phyloP scores from a whole-genome alignment of 2,329 filamentous ascomycete species.

The Delphinella strobiligena region DNA sequence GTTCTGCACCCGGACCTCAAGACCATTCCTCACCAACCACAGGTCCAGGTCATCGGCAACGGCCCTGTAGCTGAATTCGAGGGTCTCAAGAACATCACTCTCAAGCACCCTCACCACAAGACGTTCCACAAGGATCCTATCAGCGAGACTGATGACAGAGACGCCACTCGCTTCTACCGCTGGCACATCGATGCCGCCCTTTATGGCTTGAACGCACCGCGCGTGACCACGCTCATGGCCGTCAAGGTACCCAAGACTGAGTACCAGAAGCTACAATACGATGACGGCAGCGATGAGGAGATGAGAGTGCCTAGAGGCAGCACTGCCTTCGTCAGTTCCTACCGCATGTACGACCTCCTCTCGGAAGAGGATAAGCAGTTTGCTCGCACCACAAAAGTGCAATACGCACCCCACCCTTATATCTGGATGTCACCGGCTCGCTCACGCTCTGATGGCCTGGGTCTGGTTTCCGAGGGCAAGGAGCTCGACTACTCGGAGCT shows the following conservation, averaged over 20 bases:
- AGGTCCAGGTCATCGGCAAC: slow-evolving; percentile 72
- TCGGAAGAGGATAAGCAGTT: slow-evolving; percentile 56
- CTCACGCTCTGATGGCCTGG: slow-evolving; percentile 56
- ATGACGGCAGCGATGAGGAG: slow-evolving; percentile 56
- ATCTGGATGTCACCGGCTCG: slow-evolving; percentile 66
- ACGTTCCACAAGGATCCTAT: slow-evolving; percentile 61
- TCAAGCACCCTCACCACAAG: slow-evolving; percentile 65
- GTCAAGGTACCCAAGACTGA: slow-evolving; percentile 59
- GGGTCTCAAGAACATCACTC: slow-evolving; percentile 53
- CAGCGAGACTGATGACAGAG: slow-evolving; percentile 46
- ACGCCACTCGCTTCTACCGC: slow-evolving; percentile 53
- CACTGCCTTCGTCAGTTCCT: slow-evolving; percentile 62
- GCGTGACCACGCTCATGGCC: slow-evolving; percentile 60
- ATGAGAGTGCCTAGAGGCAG: slow-evolving; percentile 60
- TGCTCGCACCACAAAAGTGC: slow-evolving; percentile 52
- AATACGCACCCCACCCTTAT: slow-evolving; percentile 71
- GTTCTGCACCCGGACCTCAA: slow-evolving; percentile 71
- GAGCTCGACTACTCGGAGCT: slow-evolving; percentile 50
- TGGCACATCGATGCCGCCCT: slow-evolving; percentile 75
- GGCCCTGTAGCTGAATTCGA: slow-evolving; percentile 59
- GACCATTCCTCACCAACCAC: slow-evolving; percentile 67
- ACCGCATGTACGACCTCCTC: slow-evolving; percentile 57
- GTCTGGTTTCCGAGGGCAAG: slow-evolving; percentile 53
- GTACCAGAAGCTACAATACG: slow-evolving; percentile 57
- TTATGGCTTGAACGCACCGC: slow-evolving; percentile 62